phyloP scores from a whole-genome alignment of 768 basidiomycete species.

The Lactifluus piperatus region DNA sequence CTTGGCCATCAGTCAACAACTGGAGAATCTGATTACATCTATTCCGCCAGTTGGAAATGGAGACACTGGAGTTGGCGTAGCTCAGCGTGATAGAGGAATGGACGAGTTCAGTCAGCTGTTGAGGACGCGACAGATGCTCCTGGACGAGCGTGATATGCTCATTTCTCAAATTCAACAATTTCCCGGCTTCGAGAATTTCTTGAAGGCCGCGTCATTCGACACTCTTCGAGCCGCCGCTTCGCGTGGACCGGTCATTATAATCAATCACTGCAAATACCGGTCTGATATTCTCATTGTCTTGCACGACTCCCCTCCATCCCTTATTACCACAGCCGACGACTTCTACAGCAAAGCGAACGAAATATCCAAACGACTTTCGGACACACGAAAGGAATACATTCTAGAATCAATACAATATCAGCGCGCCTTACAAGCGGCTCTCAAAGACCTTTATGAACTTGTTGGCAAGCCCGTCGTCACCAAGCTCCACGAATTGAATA shows the following conservation, averaged over 20 bases:
- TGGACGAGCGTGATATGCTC: background rate
- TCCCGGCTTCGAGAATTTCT: background rate
- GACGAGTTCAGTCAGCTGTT: background rate
- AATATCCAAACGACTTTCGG: background rate
- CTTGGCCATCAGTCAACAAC: background rate
- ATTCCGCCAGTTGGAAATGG: background rate
- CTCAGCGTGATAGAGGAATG: background rate
- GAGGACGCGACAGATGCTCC: background rate
- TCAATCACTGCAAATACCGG: no score
- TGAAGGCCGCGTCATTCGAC: background rate
- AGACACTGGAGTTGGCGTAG: background rate
- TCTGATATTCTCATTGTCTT: no score
- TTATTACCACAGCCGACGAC: background rate
- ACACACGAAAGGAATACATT: no score
- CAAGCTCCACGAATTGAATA: background rate
- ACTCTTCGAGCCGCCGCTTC: background rate
- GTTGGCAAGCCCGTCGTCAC: background rate
- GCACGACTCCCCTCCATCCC: no score
- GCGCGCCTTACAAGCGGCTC: background rate
- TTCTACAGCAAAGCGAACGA: no score
- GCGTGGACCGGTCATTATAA: no score
- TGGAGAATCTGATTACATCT: background rate
- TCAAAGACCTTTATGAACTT: background rate
- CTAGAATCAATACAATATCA: background rate
- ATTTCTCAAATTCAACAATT: background rate